phyloP scores from a whole-genome alignment of 495 filamentous ascomycete species.

The Xylaria acuta region DNA sequence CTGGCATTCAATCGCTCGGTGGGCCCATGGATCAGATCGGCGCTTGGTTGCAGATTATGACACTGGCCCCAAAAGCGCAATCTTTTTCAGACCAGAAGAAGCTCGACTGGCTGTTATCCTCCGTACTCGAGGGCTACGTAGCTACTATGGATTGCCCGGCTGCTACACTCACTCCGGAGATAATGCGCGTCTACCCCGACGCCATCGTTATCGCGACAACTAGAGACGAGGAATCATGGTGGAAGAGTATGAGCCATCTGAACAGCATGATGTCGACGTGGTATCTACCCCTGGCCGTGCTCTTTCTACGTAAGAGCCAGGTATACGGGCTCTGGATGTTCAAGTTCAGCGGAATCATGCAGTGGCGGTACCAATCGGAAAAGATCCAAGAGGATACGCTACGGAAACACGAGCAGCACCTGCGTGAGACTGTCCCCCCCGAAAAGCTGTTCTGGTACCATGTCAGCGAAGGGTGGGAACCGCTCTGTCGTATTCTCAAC shows the following conservation, averaged over 20 bases:
- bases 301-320: constrained; percentile 39
- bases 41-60: constrained; percentile 41
- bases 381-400: constrained; percentile 41
- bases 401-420: constrained; percentile 44
- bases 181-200: constrained; percentile 46
- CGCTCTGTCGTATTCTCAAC: constrained; percentile 47
- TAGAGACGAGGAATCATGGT: constrained; percentile 41
- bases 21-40: constrained; percentile 37
- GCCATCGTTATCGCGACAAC: constrained; percentile 47
- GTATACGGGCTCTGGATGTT: constrained; percentile 41
- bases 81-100: constrained; percentile 42
- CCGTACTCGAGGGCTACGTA: constrained; percentile 45
- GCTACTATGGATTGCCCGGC: constrained; percentile 46
- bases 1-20: constrained; percentile 42
- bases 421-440: constrained; percentile 43
- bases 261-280: constrained; percentile 40
- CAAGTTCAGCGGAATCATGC: constrained; percentile 37
- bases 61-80: constrained; percentile 38
- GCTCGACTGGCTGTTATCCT: constrained; percentile 41
- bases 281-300: constrained; percentile 44
- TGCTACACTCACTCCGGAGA: constrained; percentile 43
- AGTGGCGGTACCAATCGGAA: constrained; percentile 40
- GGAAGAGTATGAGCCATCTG: constrained; percentile 41
- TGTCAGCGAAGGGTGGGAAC: constrained; percentile 53
- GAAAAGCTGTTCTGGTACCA: constrained; percentile 52